Percentiles rank a stretch among this genome's conserved stretches.
Evolutionary conservation across 805 yeast species (phyloP).

Genomic region (Yamadazyma nakazawae): DNA sequence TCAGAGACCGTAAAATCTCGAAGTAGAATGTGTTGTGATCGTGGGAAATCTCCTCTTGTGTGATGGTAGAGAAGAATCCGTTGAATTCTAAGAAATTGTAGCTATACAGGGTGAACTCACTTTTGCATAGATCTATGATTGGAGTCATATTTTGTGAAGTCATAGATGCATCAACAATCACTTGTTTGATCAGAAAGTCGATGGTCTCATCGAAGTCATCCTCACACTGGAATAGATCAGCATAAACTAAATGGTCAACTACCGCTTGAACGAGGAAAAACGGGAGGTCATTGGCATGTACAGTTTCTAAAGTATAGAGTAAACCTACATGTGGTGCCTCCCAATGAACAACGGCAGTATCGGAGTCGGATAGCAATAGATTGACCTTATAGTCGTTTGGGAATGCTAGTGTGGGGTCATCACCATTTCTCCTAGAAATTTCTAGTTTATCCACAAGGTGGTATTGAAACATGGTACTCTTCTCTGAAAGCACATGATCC

Average conservation of each 20-base stretch:
- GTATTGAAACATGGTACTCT: constrained; percentile 5
- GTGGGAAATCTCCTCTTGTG: not conserved
- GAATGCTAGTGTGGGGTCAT: not conserved
- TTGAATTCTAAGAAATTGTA: not conserved
- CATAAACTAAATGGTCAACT: constrained; percentile 26
- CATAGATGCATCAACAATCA: not conserved
- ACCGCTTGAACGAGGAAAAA: constrained; percentile 52
- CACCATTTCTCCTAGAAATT: not conserved
- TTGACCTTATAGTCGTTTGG: constrained; percentile 6
- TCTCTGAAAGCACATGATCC: constrained; percentile 13
- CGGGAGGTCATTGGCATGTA: constrained; percentile 60
- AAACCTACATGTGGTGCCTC: constrained; percentile 20
- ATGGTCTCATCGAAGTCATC: not conserved
- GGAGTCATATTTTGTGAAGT: not conserved
- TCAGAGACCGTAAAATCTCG: not conserved
- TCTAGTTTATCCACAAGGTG: constrained; percentile 7
- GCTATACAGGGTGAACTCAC: not conserved
- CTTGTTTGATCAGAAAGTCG: not conserved
- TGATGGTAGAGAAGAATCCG: not conserved
- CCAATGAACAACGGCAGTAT: constrained; percentile 1
- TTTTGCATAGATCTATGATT: not conserved
- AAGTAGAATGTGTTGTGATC: not conserved
- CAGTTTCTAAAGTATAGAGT: constrained; percentile 22
- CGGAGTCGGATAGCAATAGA: constrained; percentile 8
- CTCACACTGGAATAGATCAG: constrained; percentile 18